phyloP scores from a whole-genome alignment of 257 asterid genomes.

The Leptodermis oblonga region DNA sequence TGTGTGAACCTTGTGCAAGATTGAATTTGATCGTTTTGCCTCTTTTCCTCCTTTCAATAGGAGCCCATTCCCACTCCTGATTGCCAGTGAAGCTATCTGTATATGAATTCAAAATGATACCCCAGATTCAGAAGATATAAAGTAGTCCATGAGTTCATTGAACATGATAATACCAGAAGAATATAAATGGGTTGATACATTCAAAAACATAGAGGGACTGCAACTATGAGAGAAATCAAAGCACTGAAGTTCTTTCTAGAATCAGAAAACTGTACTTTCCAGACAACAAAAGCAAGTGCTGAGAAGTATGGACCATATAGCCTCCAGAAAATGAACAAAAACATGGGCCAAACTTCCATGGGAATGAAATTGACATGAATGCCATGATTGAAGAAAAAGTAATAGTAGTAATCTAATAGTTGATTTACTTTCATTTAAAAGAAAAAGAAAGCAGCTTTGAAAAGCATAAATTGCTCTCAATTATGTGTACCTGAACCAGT shows the following conservation, averaged over 20 bases:
- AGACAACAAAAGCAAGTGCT: neutral
- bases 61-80: constrained; percentile 81
- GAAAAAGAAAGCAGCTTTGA: too few relatives aligned
- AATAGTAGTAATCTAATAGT: neutral
- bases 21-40: constrained; percentile 62
- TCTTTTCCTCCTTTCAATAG: constrained; percentile 85
- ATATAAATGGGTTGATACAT: neutral
- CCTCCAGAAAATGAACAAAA: neutral
- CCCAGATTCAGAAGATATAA: neutral
- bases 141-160: constrained; percentile 2
- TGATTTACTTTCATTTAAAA: neutral
- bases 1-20: constrained; percentile 61
- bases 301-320: neutral
- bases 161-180: neutral
- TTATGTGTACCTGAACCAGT: constrained; percentile 59
- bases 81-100: constrained; percentile 84
- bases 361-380: neutral
- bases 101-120: constrained; percentile 8
- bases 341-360: neutral
- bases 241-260: neutral
- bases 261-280: neutral
- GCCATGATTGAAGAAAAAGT: neutral
- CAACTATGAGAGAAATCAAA: neutral
- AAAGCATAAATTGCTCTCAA: neutral
- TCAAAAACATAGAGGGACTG: neutral